Conservation (phyloP, 2,329 filamentous ascomycete genomes). For the Botrytis sinoallii region DNA sequence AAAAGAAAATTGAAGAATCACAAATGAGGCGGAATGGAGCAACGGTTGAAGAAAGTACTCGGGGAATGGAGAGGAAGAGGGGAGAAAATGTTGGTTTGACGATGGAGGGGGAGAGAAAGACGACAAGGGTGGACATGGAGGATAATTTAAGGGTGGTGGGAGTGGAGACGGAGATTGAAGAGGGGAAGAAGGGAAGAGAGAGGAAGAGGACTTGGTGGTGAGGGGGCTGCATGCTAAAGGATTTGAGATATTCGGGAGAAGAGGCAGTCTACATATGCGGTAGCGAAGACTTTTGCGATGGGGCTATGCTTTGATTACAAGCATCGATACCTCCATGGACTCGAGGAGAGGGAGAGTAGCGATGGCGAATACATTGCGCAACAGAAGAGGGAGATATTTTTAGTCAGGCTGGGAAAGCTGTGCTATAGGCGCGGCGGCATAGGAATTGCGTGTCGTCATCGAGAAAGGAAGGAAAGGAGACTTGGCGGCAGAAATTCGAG, state of each 20-base stretch:
- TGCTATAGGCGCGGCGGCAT: neutral
- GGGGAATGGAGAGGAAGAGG: conserved; percentile 36
- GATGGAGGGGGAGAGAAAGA: neutral
- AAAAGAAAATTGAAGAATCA: conserved; percentile 54
- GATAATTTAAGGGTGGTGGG: conserved; percentile 11
- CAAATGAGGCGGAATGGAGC: conserved; percentile 42
- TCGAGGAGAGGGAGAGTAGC: neutral
- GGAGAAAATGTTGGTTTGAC: neutral
- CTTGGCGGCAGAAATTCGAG: neutral
- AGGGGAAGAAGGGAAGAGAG: neutral
- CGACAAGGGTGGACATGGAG: neutral
- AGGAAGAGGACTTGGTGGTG: conserved; percentile 12
- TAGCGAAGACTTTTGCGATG: neutral
- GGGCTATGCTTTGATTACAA: neutral
- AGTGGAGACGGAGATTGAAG: neutral
- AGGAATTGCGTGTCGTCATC: neutral
- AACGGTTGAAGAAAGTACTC: conserved; percentile 40
- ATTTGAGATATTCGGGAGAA: neutral
- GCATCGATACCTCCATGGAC: neutral
- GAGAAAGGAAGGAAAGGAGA: neutral
- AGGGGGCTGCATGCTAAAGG: neutral
- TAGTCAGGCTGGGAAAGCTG: neutral
- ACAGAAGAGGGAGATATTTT: neutral
- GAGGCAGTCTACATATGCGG: too few species aligned
- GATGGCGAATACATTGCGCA: neutral